A percentile compares a stretch with the other conserved stretches of the same genome.
Evolutionary conservation across 331 rosid genomes (phyloP).

Genomic region (Stylosanthes scabra): DNA sequence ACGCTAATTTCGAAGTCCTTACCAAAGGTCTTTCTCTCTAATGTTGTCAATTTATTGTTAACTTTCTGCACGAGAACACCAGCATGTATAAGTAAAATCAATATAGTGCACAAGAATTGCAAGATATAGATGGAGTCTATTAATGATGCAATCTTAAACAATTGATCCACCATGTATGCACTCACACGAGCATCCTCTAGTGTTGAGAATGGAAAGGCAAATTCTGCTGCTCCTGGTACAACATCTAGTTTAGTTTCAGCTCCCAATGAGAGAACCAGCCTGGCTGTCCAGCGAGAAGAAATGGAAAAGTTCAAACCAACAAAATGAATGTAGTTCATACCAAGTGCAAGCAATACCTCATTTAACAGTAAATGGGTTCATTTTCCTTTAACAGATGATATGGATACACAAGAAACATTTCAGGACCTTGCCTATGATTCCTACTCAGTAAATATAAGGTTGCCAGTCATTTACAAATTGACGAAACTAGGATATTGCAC

Average conservation of each 20-base stretch:
- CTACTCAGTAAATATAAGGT: constrained; percentile 17
- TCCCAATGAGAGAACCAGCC: constrained; percentile 99
- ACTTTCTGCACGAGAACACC: constrained; percentile 67
- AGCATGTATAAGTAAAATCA: constrained; percentile 36
- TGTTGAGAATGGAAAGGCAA: constrained; percentile 88
- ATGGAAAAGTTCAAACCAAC: constrained; percentile 41
- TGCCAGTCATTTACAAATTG: constrained; percentile 23
- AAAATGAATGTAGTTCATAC: constrained; percentile 6
- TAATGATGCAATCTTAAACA: constrained; percentile 22
- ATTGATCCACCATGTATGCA: constrained; percentile 25
- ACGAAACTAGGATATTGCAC: constrained; percentile 17
- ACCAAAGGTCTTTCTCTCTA: constrained; percentile 84
- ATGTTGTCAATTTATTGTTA: constrained; percentile 61
- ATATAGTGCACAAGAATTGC: constrained; percentile 6
- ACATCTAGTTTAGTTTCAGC: constrained; percentile 89
- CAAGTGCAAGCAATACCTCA: constrained; percentile 17
- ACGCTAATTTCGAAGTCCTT: constrained; percentile 72
- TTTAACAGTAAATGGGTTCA: constrained; percentile 8
- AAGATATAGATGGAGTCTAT: constrained; percentile 6
- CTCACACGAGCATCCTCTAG: constrained; percentile 91
- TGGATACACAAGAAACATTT: constrained; percentile 24
- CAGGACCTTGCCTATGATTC: constrained; percentile 22
- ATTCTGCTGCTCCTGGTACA: constrained; percentile 88
- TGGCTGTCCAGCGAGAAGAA: constrained; percentile 75
- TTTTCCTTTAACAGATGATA: constrained; percentile 34